phyloP scores from a whole-genome alignment of 768 basidiomycete genomes.

The Floccularia luteovirens region DNA sequence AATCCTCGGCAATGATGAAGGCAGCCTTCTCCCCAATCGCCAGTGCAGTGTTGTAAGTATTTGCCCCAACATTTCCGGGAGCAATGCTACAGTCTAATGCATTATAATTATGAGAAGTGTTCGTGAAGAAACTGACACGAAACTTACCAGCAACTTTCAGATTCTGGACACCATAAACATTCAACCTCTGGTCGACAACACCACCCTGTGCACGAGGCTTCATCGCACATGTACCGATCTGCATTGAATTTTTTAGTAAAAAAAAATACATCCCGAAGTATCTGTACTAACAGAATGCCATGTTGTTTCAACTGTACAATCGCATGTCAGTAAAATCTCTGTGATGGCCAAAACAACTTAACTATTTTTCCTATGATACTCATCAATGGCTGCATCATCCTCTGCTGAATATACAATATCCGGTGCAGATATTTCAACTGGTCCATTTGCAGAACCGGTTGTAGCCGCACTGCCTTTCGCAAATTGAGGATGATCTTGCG shows the following conservation, averaged over 20 bases:
- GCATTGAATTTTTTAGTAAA: background rate
- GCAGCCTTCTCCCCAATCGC: constrained; percentile 53
- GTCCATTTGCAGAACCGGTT: too few species aligned
- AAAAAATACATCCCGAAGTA: background rate
- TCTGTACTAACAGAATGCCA: background rate
- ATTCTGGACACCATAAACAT: constrained; percentile 35
- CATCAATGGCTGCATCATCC: too few species aligned
- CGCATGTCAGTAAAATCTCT: background rate
- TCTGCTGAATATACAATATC: too few species aligned
- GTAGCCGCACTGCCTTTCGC: too few species aligned
- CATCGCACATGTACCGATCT: constrained; percentile 49
- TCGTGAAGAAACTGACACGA: background rate
- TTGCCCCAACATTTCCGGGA: constrained; percentile 7
- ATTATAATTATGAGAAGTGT: background rate
- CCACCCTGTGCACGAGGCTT: constrained; percentile 33
- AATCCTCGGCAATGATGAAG: constrained; percentile 24
- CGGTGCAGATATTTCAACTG: too few species aligned
- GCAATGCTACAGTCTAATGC: background rate
- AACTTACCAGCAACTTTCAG: constrained; percentile 30
- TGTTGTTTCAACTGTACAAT: constrained; percentile 3
- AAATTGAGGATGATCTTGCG: too few species aligned
- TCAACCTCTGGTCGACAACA: constrained; percentile 36
- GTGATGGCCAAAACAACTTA: background rate
- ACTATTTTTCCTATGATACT: background rate
- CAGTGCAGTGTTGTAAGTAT: constrained; percentile 30